These are phyloP conservation scores for Xylaria sp. DNA, from an alignment of 2,329 filamentous ascomycete genomes.

Conservation along the genomic window DNA sequence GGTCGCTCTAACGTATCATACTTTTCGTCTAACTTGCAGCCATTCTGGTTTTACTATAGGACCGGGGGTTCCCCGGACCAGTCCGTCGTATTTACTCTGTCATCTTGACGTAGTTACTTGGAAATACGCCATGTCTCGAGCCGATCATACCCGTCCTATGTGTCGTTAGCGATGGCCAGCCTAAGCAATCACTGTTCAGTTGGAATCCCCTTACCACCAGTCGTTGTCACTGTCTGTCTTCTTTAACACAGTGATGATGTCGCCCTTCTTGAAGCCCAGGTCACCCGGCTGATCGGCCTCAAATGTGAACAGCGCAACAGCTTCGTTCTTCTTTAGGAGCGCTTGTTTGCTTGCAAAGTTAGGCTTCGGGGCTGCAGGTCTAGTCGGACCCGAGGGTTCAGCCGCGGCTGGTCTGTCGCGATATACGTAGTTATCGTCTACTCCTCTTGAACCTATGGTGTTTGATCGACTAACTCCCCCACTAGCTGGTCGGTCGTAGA, in stretches of 20 bases:
- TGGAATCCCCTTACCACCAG: constrained; percentile 74
- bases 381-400: constrained; percentile 66
- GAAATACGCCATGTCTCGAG: constrained; percentile 87
- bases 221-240: constrained; percentile 92
- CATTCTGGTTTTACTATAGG: not conserved
- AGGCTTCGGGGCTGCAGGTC: constrained; percentile 89
- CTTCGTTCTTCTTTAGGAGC: constrained; percentile 73
- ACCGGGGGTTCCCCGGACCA: not conserved
- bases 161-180: not conserved
- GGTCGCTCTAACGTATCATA: no score
- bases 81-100: constrained; percentile 41
- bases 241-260: constrained; percentile 93
- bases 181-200: not conserved
- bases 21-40: not conserved
- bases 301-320: constrained; percentile 90
- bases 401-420: constrained; percentile 40
- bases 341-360: constrained; percentile 70
- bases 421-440: constrained; percentile 55
- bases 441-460: constrained; percentile 52
- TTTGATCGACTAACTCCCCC: constrained; percentile 55
- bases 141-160: constrained; percentile 86
- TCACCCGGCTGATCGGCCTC: constrained; percentile 93
- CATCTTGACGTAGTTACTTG: constrained; percentile 78
- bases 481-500: constrained; percentile 66
- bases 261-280: constrained; percentile 95